Percentiles rank a stretch among this genome's conserved stretches.
These are phyloP conservation scores for Amanita inopinata DNA, from an alignment of 768 basidiomycete species.

Conservation along the genomic window DNA sequence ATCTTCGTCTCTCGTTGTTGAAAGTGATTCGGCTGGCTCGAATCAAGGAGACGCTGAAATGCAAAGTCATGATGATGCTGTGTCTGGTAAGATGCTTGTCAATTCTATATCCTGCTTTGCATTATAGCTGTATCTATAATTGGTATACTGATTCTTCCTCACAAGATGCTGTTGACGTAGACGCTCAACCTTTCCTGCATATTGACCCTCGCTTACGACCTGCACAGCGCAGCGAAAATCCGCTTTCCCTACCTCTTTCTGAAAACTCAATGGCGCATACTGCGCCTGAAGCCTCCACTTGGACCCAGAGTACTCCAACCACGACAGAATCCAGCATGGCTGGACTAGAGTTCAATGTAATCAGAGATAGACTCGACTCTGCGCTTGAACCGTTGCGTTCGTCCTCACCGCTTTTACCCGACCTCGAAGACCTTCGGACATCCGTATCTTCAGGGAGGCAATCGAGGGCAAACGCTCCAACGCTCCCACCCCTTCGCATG, in stretches of 20 bases:
- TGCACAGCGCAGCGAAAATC: slow-evolving; percentile 1
- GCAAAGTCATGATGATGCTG: background rate
- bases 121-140: too few species aligned
- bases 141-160: too few species aligned
- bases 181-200: background rate
- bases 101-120: too few species aligned
- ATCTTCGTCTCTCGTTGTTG: slow-evolving; percentile 11
- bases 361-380: slow-evolving; percentile 25
- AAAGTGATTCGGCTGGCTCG: background rate
- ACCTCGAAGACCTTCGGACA: slow-evolving; percentile 11
- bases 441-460: background rate
- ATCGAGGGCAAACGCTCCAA: slow-evolving; percentile 1
- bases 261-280: background rate
- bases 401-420: slow-evolving; percentile 21
- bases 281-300: background rate
- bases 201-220: slow-evolving; percentile 2
- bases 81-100: background rate
- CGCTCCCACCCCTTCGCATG: slow-evolving; percentile 7
- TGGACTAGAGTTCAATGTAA: slow-evolving; percentile 11
- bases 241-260: background rate
- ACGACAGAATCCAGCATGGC: slow-evolving; percentile 6
- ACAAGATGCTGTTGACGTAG: too few species aligned
- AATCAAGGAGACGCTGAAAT: background rate
- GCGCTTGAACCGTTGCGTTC: slow-evolving; percentile 25
- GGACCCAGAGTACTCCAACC: slow-evolving; percentile 3